A percentile compares a stretch with the other conserved stretches of the same genome.
Conservation (phyloP, 2,329 filamentous ascomycete species). For the Cordyceps tenuipes region DNA sequence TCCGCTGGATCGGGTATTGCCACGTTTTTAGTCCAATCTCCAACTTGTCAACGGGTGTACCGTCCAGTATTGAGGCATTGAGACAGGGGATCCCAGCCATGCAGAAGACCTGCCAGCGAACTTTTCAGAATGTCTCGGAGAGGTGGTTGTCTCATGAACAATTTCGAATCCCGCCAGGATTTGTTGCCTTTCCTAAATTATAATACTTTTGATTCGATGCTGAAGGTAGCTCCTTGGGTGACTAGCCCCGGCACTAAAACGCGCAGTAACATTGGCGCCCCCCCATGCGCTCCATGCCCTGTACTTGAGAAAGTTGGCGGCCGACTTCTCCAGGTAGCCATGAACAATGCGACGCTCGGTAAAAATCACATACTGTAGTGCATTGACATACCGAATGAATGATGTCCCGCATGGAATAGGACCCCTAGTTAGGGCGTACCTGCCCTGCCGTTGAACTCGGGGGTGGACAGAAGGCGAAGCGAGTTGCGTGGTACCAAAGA, state of each 20-base stretch:
- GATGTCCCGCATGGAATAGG: not conserved
- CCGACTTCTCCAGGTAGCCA: no score
- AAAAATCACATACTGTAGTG: not conserved
- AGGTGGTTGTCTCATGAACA: not conserved
- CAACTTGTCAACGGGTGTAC: not conserved
- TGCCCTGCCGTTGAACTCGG: not conserved
- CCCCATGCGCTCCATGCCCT: not conserved
- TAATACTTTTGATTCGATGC: no score
- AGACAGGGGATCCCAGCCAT: constrained; percentile 4
- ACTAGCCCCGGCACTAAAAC: not conserved
- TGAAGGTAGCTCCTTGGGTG: not conserved
- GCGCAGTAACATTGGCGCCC: not conserved
- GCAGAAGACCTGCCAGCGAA: not conserved
- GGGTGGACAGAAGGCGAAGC: not conserved
- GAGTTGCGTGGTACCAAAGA: not conserved
- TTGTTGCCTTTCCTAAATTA: no score
- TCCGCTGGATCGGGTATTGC: not conserved
- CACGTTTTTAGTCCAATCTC: constrained; percentile 10
- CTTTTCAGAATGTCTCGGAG: constrained; percentile 5
- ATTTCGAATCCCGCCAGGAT: no score
- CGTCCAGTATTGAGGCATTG: not conserved
- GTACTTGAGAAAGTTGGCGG: not conserved
- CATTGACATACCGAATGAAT: not conserved
- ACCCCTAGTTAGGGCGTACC: not conserved
- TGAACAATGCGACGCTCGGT: not conserved